Percentiles rank a stretch among this genome's conserved stretches.
These are phyloP conservation scores for Suhomyces yuchorum DNA, from an alignment of 1,139 yeast species.

Conservation along the genomic window DNA sequence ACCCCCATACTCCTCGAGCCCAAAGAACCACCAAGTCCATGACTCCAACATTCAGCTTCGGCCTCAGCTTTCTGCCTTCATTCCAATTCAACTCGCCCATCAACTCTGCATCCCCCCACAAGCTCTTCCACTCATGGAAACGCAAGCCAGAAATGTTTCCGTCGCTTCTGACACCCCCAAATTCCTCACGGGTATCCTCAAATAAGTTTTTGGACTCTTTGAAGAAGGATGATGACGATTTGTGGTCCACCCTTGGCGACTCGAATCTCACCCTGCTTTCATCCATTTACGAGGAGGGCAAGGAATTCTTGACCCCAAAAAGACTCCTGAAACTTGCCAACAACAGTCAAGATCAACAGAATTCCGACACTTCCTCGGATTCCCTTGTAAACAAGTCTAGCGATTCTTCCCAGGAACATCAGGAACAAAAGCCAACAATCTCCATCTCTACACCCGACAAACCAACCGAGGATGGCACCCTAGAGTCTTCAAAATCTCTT, in stretches of 20 bases:
- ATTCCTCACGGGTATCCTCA: slow-evolving; percentile 17
- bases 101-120: slow-evolving; percentile 40
- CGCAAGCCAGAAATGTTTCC: slow-evolving; percentile 13
- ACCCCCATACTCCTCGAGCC: slow-evolving; percentile 37
- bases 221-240: slow-evolving; percentile 26
- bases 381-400: background rate
- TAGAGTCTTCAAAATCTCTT: slow-evolving; percentile 7
- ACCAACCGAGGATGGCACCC: background rate
- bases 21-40: slow-evolving; percentile 10
- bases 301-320: slow-evolving; percentile 38
- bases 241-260: slow-evolving; percentile 36
- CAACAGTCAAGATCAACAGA: background rate
- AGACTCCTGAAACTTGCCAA: slow-evolving; percentile 20
- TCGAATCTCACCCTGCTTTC: slow-evolving; percentile 31
- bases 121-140: slow-evolving; percentile 27
- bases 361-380: background rate
- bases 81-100: slow-evolving; percentile 45
- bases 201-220: slow-evolving; percentile 9
- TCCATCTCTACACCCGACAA: background rate
- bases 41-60: slow-evolving; percentile 45
- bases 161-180: slow-evolving; percentile 27
- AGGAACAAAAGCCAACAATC: background rate
- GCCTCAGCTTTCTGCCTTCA: slow-evolving; percentile 48
- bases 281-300: slow-evolving; percentile 31
- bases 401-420: background rate